Percentiles rank a stretch among this genome's conserved stretches.
Conservation (phyloP, 116 monocot genomes). For the Iris pallida region DNA sequence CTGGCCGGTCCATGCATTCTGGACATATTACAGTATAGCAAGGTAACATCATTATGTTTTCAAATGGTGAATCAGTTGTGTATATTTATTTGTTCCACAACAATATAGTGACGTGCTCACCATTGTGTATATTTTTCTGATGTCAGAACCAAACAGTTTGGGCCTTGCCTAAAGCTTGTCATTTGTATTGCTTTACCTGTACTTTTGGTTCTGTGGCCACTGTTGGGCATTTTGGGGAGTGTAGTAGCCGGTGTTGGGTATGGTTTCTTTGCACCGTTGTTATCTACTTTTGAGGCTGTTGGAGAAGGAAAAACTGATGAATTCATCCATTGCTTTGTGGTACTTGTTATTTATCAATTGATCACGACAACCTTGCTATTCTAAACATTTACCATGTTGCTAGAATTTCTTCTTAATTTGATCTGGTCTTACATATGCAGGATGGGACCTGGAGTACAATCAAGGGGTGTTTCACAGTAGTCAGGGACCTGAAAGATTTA, state of each 20-base stretch:
- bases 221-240: constrained; percentile 58
- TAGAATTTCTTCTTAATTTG: constrained; percentile 1
- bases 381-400: background rate
- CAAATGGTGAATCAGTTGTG: too few relatives aligned
- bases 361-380: background rate
- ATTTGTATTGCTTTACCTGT: constrained; percentile 31
- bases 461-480: constrained; percentile 61
- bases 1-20: constrained; percentile 82
- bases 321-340: constrained; percentile 72
- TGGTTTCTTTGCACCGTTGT: constrained; percentile 80
- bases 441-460: constrained; percentile 96
- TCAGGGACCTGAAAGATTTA: constrained; percentile 79
- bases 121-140: constrained; percentile 23
- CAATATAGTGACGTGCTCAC: constrained; percentile 8
- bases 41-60: constrained; percentile 38
- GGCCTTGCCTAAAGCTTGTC: constrained; percentile 72
- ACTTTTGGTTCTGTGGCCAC: constrained; percentile 55
- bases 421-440: constrained; percentile 25
- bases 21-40: constrained; percentile 75
- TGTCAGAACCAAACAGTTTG: constrained; percentile 74
- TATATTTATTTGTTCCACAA: background rate
- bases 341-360: constrained; percentile 11
- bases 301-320: constrained; percentile 74
- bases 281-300: constrained; percentile 88
- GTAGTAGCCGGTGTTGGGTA: constrained; percentile 54